Base-by-base conservation (phyloP, 169 alveolate species). In the Cryptosporidium felis region DNA sequence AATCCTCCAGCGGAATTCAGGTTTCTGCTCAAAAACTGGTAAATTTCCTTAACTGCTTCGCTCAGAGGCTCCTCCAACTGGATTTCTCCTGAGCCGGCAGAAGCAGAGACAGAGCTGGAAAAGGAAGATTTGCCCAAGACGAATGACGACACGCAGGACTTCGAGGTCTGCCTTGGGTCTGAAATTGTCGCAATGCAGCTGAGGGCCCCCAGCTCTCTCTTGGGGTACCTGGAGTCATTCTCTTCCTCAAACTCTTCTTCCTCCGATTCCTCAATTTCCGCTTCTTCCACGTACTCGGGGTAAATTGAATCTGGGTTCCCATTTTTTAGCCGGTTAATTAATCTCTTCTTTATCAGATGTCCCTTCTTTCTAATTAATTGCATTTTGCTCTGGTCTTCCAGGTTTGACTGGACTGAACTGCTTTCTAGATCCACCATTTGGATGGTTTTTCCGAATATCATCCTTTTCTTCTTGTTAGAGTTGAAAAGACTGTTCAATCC, bases 11-110 rank as follows among this genome's bases (percentile, higher is more conserved):
- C 34, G 2, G 49, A 38, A 9, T 30, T 51, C 32, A 74, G 28
- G 12, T 51, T 56, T 38, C 53, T 9, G 18, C 44, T 74, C 28
- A 74, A 40, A 53, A 74, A 74, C 23, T 38, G 49, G 18, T 38
- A 74, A n/a, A 74, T 74, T 38, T 74, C 53, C 30, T 74, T 74
- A 16, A 74, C 14, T 0, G 32, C 16, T 5, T 36, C 60, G 28
- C 85, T 56, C 0, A 74, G 18, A 5, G 41, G 36, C 14, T 74
- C 85, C n/a, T n/a, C n/a, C n/a, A n/a, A n/a, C n/a, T n/a, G n/a
- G n/a, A n/a, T n/a, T n/a, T n/a, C n/a, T n/a, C n/a, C n/a, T n/a
- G n/a, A n/a, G n/a, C n/a, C n/a, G n/a, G n/a, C n/a, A n/a, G n/a
- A n/a, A n/a, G n/a, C n/a, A n/a, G n/a, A n/a, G n/a, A n/a, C n/a